Evolutionary conservation across 192 early-diverging fungal genomes (phyloP).

Genomic region (Coemansia sp.): DNA sequence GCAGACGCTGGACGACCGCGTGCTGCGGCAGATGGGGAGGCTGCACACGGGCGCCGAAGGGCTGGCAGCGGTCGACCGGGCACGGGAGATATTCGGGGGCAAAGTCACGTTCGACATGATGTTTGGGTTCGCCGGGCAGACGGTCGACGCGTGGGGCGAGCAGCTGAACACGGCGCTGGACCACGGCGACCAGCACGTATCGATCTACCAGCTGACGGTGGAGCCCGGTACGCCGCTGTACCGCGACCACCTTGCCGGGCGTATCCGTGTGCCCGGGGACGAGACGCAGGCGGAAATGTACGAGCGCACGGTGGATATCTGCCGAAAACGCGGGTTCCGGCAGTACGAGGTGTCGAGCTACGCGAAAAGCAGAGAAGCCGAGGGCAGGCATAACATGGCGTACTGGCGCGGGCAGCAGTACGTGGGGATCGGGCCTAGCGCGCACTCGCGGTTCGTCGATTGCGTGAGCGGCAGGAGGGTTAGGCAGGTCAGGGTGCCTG

Average conservation of each 20-base stretch:
- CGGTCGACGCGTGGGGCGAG: constrained; percentile 24
- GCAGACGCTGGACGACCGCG: constrained; percentile 47
- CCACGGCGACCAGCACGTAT: constrained; percentile 45
- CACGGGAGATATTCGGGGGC: constrained; percentile 32
- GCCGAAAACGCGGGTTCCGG: constrained; percentile 18
- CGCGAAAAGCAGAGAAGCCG: constrained; percentile 4
- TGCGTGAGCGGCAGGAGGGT: constrained; percentile 14
- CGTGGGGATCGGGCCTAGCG: constrained; percentile 59
- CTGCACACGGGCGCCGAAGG: constrained; percentile 49
- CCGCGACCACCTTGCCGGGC: constrained; percentile 26
- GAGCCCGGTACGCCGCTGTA: constrained; percentile 56
- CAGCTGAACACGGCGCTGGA: constrained; percentile 39
- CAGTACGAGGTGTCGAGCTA: constrained; percentile 61
- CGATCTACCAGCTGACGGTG: constrained; percentile 57
- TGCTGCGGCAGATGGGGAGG: constrained; percentile 43
- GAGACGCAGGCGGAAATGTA: constrained; percentile 51
- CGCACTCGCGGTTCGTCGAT: constrained; percentile 54
- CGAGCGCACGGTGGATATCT: constrained; percentile 30
- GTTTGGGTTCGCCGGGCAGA: constrained; percentile 53
- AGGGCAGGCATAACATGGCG: constrained; percentile 51
- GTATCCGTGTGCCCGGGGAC: constrained; percentile 15
- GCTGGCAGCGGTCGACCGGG: constrained; percentile 32
- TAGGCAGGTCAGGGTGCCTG: constrained; percentile 27
- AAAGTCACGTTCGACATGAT: constrained; percentile 54
- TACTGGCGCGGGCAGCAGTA: constrained; percentile 58